Base-by-base conservation (phyloP, 2,329 filamentous ascomycete genomes). In the Fusarium sp. region DNA sequence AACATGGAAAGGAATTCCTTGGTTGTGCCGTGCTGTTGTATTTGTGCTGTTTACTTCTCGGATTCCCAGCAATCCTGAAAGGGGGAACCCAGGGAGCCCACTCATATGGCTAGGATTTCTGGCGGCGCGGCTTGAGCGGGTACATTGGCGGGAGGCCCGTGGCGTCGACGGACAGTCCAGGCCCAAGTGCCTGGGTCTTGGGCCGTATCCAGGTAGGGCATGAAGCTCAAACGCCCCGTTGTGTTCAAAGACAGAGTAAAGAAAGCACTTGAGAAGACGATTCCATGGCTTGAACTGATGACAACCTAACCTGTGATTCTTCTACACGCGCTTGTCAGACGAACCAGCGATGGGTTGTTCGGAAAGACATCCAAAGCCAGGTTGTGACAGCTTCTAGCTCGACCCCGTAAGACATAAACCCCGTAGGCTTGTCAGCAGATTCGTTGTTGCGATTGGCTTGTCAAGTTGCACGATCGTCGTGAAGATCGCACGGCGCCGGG, bases 401-500 rank as follows among this genome's bases (percentile, higher is more conserved):
- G 33, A 41, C 47, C 41, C 44, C 23, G 48, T 32, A 39, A 44
- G 42, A 46, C 51, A 52, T 42, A 31, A 44, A 44, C 31, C 33
- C 13, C 17, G 45, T 42, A 54, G 55, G 65, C 64, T 63, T 63
- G 70, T 69, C 65, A 72, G 61, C 62, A 29, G 36, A 65, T 45
- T 8, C 55, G 15, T 33, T 61, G 67, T 73, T 75, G 73, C 73
- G 73, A 75, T 74, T 75, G 73, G 73, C 66, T 69, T 61, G 47
- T 66, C 68, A 70, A 55, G 60, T 65, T 64, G 63, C 48, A 65
- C 70, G 63, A 73, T 68, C 61, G 61, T 61, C 60, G 57, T 46
- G 68, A 58, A 62, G 69, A 72, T 72, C 68, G 57, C 53, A 65
- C 57, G 63, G 57, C 58, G 61, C 59, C 61, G 62, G 57, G 57